These are phyloP conservation scores for Diatrype stigma DNA, from an alignment of 2,329 filamentous ascomycete genomes.

Conservation along the genomic window DNA sequence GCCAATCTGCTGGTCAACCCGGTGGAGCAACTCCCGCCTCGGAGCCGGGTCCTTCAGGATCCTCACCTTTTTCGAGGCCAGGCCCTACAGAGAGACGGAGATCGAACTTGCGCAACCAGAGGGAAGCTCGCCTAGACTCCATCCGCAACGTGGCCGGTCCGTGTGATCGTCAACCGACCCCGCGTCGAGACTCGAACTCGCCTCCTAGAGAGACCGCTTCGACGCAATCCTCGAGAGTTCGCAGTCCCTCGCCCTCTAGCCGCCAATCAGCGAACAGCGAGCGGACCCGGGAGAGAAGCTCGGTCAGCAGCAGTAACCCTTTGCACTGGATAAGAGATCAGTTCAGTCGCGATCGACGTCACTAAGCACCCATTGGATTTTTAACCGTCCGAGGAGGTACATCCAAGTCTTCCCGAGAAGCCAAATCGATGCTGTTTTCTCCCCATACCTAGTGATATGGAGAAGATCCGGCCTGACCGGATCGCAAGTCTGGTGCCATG, in stretches of 20 bases:
- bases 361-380: background rate
- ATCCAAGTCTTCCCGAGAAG: background rate
- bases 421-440: too few species aligned
- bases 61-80: constrained; percentile 14
- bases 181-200: constrained; percentile 21
- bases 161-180: constrained; percentile 9
- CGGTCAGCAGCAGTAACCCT: constrained; percentile 31
- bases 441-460: too few species aligned
- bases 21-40: constrained; percentile 9
- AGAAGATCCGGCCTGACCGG: background rate
- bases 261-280: constrained; percentile 23
- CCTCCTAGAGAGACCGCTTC: constrained; percentile 18
- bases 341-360: constrained; percentile 26
- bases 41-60: constrained; percentile 6
- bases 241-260: constrained; percentile 23
- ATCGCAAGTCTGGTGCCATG: background rate
- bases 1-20: constrained; percentile 21
- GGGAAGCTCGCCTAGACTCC: constrained; percentile 18
- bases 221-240: constrained; percentile 16
- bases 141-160: constrained; percentile 12
- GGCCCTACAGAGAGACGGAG: constrained; percentile 17
- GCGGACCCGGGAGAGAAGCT: constrained; percentile 27
- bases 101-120: constrained; percentile 14
- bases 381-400: background rate
- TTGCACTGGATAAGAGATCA: constrained; percentile 42